phyloP scores from a whole-genome alignment of 805 yeast genomes.

The Scheffersomyces coipomensis region DNA sequence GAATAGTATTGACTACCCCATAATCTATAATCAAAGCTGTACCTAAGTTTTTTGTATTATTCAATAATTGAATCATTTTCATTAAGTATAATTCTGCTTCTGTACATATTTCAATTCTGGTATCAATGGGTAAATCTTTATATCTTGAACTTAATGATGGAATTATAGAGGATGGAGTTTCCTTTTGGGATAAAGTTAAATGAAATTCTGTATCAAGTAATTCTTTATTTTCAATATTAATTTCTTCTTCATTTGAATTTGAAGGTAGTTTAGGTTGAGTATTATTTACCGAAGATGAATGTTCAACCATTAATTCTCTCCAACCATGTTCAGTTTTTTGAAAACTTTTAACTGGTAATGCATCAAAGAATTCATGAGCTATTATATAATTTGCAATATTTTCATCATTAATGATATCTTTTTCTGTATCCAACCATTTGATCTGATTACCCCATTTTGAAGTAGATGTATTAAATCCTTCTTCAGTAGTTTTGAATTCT shows the following conservation, averaged over 20 bases:
- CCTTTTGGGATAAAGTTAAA: constrained; percentile 54
- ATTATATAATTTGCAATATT: constrained; percentile 56
- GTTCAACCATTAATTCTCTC: constrained; percentile 76
- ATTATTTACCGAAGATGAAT: constrained; percentile 33
- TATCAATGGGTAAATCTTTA: constrained; percentile 48
- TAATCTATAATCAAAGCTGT: constrained; percentile 77
- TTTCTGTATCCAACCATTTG: constrained; percentile 60
- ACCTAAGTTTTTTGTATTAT: constrained; percentile 46
- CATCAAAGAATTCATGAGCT: constrained; percentile 89
- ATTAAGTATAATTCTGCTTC: constrained; percentile 61
- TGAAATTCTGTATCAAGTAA: constrained; percentile 44
- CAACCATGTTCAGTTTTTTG: constrained; percentile 65
- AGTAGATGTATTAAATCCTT: constrained; percentile 33
- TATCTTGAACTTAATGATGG: constrained; percentile 54
- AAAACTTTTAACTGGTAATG: constrained; percentile 74
- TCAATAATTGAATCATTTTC: constrained; percentile 49
- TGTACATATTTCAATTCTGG: constrained; percentile 72
- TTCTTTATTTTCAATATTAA: constrained; percentile 5
- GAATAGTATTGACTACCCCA: constrained; percentile 62
- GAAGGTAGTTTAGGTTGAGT: constrained; percentile 28
- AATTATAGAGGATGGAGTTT: constrained; percentile 60
- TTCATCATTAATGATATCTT: constrained; percentile 32
- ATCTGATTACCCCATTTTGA: constrained; percentile 55
- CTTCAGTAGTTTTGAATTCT: constrained; percentile 17
- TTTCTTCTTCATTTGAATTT: constrained; percentile 6